Percentiles rank a stretch among this genome's conserved stretches.
Conservation (phyloP, 768 basidiomycete genomes). For the Trametes punicea region DNA sequence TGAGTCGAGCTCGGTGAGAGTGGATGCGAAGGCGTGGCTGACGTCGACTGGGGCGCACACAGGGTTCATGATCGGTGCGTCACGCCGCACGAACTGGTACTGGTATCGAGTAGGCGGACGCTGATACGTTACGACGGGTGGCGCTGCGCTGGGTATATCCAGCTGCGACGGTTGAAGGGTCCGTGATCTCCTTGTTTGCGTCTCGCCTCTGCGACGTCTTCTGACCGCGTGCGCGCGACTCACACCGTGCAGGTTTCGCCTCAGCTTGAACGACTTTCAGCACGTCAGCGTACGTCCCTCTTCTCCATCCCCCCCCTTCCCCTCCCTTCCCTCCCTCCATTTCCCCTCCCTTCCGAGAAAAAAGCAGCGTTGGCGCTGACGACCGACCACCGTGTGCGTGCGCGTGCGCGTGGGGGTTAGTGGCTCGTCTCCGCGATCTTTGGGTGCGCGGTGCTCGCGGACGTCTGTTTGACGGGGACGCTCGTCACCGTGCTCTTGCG, state of each 20-base stretch:
- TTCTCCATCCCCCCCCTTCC: background rate
- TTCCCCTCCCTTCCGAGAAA: no score
- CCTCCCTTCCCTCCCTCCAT: no score
- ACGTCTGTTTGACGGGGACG: background rate
- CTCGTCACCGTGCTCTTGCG: background rate
- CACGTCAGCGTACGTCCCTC: background rate
- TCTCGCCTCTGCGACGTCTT: background rate
- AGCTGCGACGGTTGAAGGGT: background rate
- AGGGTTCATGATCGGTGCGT: background rate
- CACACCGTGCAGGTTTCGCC: background rate
- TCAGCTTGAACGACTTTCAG: background rate
- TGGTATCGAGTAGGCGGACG: no score
- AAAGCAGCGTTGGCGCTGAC: no score
- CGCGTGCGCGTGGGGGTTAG: no score
- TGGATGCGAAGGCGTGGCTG: background rate
- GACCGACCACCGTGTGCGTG: no score
- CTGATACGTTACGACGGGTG: no score
- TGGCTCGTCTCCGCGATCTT: constrained; percentile 1
- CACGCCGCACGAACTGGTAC: no score
- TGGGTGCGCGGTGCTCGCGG: background rate
- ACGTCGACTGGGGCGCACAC: background rate
- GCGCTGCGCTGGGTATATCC: no score
- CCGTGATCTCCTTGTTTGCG: background rate
- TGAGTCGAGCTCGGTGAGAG: background rate
- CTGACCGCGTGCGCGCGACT: background rate